Evolutionary conservation across 2,329 filamentous ascomycete genomes (phyloP), one percentile per base, ranked within the genome.

Genomic region (Dendrostoma leiphaemia): DNA sequence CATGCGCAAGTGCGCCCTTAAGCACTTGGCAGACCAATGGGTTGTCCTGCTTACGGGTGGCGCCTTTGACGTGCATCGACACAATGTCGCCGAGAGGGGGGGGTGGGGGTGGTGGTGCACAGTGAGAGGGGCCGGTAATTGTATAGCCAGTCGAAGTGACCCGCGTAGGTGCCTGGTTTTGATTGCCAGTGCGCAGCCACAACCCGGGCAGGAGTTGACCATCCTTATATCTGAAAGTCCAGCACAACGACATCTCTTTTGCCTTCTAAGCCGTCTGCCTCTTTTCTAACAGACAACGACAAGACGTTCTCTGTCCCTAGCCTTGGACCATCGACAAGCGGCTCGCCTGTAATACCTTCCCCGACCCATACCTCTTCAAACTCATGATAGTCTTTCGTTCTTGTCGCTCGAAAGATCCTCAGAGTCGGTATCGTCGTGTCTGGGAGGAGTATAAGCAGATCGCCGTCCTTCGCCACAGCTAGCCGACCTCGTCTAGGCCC

Each of bases 371-470:
- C 63, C 21, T 68, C 59, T 37, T 67, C 65, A 54, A 72, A 74
- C 6, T 60, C 62, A 6, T 63, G 45, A 37, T 70, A 76, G 0
- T 45, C 57, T 8, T 57, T 61, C 3, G 44, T 54, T 32, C 61
- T 66, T 0, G 65, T 59, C 8, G 71, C 66, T 41, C 59, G 65
- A n/a, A 72, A 49, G 15, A 74, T 67, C 13, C 53, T 63, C 40
- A 75, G 56, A 5, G 58, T 59, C 0, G 63, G 58, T 3, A 60
- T 56, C 4, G 56, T 54, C n/a, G 67, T 61, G 17, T 70, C 65
- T 0, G 73, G 72, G 5, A 75, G 63, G 17, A 75, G 60, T 13
- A 71, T 60, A 38, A 70, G 70, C 5, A 75, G 52, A 50, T 73
- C 67, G 28, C 67, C 68, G 12, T 63, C 59, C 19, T 60, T 65